Percentiles rank a stretch among this genome's conserved stretches.
These are phyloP conservation scores for Termitomyces sp. DNA, from an alignment of 1,284 basidiomycete species.

Conservation along the genomic window DNA sequence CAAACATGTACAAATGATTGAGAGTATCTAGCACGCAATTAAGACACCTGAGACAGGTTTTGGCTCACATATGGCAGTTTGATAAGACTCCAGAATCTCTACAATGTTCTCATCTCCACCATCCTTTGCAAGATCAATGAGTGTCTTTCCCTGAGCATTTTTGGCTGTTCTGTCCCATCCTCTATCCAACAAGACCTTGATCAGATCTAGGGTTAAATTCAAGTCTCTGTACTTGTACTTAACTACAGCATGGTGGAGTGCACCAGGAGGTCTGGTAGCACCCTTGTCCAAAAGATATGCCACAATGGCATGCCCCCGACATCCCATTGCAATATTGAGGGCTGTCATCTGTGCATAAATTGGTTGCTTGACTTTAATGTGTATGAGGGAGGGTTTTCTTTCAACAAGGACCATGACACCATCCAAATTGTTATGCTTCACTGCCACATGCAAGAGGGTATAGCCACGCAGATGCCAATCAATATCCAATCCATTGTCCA, in stretches of 20 bases:
- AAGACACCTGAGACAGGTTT: too few relatives aligned
- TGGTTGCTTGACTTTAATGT: too few relatives aligned
- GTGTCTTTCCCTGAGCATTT: background rate
- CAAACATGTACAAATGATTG: too few relatives aligned
- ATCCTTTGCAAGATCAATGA: background rate
- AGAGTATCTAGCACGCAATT: too few relatives aligned
- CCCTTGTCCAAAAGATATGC: background rate
- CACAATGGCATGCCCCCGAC: background rate
- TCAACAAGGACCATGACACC: background rate
- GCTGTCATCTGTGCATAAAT: background rate
- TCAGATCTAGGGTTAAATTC: background rate
- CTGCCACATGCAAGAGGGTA: background rate
- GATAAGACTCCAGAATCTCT: too few relatives aligned
- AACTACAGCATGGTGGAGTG: background rate
- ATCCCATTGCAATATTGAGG: background rate
- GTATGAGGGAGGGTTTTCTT: background rate
- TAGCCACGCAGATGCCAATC: too few relatives aligned
- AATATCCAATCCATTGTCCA: too few relatives aligned
- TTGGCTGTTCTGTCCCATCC: background rate
- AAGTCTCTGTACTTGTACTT: too few relatives aligned
- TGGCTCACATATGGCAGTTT: too few relatives aligned
- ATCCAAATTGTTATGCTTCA: background rate
- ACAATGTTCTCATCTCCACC: background rate
- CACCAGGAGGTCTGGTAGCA: background rate
- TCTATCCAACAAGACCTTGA: background rate